Base-by-base conservation (phyloP, 2,329 filamentous ascomycete genomes). In the Neofusicoccum cordaticola region DNA sequence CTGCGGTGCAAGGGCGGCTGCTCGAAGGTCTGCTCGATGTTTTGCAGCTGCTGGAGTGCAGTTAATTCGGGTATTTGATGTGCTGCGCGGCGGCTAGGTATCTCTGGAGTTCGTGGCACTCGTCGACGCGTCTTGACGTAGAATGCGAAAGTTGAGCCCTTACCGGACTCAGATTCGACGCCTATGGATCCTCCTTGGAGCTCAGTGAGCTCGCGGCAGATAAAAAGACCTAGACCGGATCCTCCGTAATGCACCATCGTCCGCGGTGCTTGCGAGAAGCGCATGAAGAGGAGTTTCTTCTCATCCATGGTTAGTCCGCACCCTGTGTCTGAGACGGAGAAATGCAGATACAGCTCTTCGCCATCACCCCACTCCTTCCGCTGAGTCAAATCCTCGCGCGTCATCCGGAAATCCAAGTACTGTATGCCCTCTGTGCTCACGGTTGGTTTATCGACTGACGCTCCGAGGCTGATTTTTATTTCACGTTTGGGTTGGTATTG, bases 171-270 rank as follows among this genome's bases (percentile, higher is more conserved):
- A 0, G 87, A 89, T 2, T 82, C 81, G 3, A 92, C 87, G 2
- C 89, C 90, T 47, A 92, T 91, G 62, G 89, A 85, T 4, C 90
- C 90, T 19, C 89, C 88, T 71, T 91, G 89, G 19, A 92, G 80
- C 72, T 92, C 90, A 0, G 88, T 90, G 12, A 93, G 81, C 52
- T 89, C 85, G 27, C 89, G 83, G 52, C 86, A 89, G 67, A 92
- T 91, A 72, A 91, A 92, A 0, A 92, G 79, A 0, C 90, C 90
- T 1, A 93, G 81, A 0, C 90, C 90, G 0, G 86, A 89, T 0
- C 90, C 90, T 31, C 90, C 90, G 68, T 92, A 91, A 67, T 90
- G 85, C 34, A 90, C 85, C 68, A 91, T 88, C 0, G 88, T 91
- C 58, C 85, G 85, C 2, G 88, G 86, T 17, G 63, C 63, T 50